Evolutionary conservation across 1,139 yeast species (phyloP).

Genomic region (Suhomyces guaymorum): DNA sequence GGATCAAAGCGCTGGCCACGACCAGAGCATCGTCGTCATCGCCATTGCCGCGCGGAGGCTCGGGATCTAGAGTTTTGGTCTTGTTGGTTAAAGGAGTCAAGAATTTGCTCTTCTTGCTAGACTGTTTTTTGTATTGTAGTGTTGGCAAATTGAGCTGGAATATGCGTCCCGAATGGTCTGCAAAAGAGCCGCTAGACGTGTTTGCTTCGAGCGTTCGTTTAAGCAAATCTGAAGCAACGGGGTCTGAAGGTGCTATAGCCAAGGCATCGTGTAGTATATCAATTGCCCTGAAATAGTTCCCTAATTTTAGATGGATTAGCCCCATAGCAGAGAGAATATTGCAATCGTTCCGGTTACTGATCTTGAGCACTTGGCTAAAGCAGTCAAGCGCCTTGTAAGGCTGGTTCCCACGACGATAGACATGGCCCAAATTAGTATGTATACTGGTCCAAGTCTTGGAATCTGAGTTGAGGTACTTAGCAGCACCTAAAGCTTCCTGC

Average conservation of each 20-base stretch:
- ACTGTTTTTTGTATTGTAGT: conserved; percentile 14
- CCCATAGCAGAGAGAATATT: conserved; percentile 85
- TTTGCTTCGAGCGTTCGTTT: conserved; percentile 79
- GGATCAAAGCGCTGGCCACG: conserved; percentile 44
- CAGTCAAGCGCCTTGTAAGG: conserved; percentile 69
- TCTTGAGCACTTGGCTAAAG: conserved; percentile 72
- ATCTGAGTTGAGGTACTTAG: conserved; percentile 70
- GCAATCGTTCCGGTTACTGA: conserved; percentile 67
- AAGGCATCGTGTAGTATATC: conserved; percentile 79
- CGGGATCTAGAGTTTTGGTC: conserved; percentile 17
- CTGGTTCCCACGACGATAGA: conserved; percentile 68
- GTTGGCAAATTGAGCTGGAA: conserved; percentile 24
- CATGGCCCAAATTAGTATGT: conserved; percentile 89
- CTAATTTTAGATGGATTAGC: conserved; percentile 70
- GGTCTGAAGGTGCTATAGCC: conserved; percentile 76
- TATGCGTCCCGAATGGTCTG: conserved; percentile 21
- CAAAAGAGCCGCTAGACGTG: conserved; percentile 32
- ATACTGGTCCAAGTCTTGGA: conserved; percentile 86
- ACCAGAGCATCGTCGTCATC: conserved; percentile 28
- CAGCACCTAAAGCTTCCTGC: conserved; percentile 70
- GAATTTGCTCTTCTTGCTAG: conserved; percentile 14
- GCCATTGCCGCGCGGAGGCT: too few species aligned
- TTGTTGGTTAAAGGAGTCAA: conserved; percentile 26
- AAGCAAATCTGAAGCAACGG: conserved; percentile 79
- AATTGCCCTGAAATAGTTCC: conserved; percentile 65